These are phyloP conservation scores for Xylariaceae sp. DNA, from an alignment of 2,329 filamentous ascomycete species.

Conservation along the genomic window DNA sequence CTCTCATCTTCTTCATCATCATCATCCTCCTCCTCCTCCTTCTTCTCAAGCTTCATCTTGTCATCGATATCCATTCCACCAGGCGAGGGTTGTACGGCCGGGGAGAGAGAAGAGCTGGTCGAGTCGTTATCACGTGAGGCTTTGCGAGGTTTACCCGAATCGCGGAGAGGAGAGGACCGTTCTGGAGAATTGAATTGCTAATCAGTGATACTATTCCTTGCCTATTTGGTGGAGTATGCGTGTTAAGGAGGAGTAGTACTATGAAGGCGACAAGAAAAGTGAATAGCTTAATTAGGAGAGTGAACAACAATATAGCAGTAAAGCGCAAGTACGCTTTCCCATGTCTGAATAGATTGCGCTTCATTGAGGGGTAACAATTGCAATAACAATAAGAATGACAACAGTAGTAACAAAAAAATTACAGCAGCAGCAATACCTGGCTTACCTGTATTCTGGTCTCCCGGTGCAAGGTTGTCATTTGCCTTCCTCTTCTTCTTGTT, in stretches of 20 bases:
- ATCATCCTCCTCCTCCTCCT: conserved; percentile 21
- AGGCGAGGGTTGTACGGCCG: conserved; percentile 48
- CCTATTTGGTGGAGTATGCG: too few species aligned
- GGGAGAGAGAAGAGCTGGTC: conserved; percentile 57
- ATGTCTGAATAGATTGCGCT: too few species aligned
- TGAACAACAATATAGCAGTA: too few species aligned
- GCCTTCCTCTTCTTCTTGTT: conserved; percentile 82
- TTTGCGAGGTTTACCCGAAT: conserved; percentile 47
- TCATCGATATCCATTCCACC: conserved; percentile 58
- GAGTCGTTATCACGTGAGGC: conserved; percentile 51
- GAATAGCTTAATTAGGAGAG: too few species aligned
- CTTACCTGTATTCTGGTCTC: conserved; percentile 42
- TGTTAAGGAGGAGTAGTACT: too few species aligned
- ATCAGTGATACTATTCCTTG: too few species aligned
- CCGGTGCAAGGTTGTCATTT: conserved; percentile 53
- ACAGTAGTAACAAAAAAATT: neutral
- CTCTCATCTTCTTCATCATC: conserved; percentile 44
- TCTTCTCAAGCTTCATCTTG: conserved; percentile 41
- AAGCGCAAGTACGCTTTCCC: too few species aligned
- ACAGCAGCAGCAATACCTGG: neutral
- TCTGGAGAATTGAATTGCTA: too few species aligned
- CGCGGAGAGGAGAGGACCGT: conserved; percentile 51
- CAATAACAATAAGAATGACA: too few species aligned
- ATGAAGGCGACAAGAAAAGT: too few species aligned
- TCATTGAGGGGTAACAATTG: too few species aligned